Conservation (phyloP, 2,329 filamentous ascomycete genomes). For the Aspergillus brunneoviolaceus region DNA sequence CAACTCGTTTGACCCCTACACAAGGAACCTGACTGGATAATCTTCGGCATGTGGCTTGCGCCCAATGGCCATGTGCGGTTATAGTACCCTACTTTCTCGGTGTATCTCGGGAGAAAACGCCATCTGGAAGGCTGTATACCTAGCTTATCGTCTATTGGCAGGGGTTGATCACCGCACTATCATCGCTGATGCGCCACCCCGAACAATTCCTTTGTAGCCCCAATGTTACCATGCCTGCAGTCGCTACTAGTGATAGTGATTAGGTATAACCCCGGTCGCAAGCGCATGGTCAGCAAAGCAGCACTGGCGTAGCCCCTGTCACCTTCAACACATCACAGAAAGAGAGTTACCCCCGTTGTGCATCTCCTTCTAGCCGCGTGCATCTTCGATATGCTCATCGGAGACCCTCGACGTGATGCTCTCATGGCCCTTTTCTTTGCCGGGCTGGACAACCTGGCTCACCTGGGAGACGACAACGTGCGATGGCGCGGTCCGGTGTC, state of each 20-base stretch:
- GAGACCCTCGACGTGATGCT: not conserved
- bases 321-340: not conserved
- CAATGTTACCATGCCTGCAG: not conserved
- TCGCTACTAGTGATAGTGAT: not conserved
- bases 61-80: not conserved
- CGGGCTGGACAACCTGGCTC: not conserved
- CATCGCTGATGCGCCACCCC: not conserved
- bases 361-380: not conserved
- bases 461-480: slow-evolving; percentile 7
- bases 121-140: not conserved
- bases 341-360: not conserved
- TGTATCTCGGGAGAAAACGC: not conserved
- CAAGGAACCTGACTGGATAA: not conserved
- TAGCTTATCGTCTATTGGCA: not conserved
- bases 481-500: slow-evolving; percentile 6
- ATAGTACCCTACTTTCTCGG: not conserved
- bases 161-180: not conserved
- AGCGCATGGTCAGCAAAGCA: not conserved
- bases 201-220: not conserved
- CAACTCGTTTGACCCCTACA: not conserved
- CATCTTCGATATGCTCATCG: slow-evolving; percentile 19
- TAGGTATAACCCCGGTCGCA: not conserved
- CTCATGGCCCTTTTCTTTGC: slow-evolving; percentile 5
- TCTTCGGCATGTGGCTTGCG: not conserved
- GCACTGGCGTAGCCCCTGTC: not conserved